Evolutionary conservation across 2,329 filamentous ascomycete species (phyloP).

Genomic region (Torrubiella hemipterigena): DNA sequence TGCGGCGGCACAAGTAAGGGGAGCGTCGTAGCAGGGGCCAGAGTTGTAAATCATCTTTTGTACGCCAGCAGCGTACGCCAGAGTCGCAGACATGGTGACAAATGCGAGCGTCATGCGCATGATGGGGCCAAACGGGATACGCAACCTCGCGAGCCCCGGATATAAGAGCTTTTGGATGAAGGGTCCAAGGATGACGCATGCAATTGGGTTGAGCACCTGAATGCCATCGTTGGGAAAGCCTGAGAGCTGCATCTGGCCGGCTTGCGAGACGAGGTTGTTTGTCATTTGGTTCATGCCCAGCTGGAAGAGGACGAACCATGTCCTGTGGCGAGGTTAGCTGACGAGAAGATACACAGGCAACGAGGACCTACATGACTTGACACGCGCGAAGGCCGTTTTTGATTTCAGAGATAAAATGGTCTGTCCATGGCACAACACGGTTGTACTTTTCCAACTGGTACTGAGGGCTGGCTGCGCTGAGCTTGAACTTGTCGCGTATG

Average conservation of each 20-base stretch:
- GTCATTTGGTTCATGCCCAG: conserved; percentile 41
- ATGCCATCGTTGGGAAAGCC: conserved; percentile 44
- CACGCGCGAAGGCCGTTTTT: not conserved
- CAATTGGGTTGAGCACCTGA: conserved; percentile 40
- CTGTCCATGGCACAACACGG: not conserved
- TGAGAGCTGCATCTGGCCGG: conserved; percentile 36
- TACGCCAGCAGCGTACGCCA: conserved; percentile 35
- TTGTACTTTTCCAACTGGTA: not conserved
- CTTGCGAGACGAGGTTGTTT: conserved; percentile 42
- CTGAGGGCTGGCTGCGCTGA: not conserved
- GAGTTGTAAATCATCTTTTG: conserved; percentile 27
- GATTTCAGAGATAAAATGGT: not conserved
- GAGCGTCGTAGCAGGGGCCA: conserved; percentile 9
- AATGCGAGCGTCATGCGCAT: conserved; percentile 41
- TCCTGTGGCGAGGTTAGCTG: not conserved
- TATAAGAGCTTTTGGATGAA: conserved; percentile 40
- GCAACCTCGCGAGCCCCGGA: conserved; percentile 30
- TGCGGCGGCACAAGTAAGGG: conserved; percentile 14
- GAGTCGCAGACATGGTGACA: conserved; percentile 29
- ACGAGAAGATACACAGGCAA: not conserved
- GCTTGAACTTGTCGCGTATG: conserved; percentile 20
- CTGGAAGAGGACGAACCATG: conserved; percentile 5
- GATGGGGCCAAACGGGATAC: conserved; percentile 38
- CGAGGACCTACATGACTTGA: not conserved
- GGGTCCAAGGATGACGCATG: conserved; percentile 41